Percentiles rank a stretch among this genome's conserved stretches.
Conservation (phyloP, 768 basidiomycete genomes). For the Naematelia aurantialba region DNA sequence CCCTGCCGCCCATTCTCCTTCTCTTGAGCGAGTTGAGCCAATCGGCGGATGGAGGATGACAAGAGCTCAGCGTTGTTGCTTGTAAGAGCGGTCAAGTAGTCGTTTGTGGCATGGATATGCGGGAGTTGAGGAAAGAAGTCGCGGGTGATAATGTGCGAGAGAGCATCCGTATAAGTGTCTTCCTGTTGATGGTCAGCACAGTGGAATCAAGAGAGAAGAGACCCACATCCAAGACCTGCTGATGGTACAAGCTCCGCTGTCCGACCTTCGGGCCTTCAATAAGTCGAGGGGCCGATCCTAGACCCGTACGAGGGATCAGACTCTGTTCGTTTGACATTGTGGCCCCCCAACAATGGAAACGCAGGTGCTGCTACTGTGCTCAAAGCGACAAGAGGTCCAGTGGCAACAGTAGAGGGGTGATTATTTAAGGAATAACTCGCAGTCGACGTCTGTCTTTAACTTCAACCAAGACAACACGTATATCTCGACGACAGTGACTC, state of each 20-base stretch:
- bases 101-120: constrained; percentile 82
- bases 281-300: constrained; percentile 22
- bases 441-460: too few species aligned
- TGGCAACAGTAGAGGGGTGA: not conserved
- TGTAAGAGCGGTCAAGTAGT: constrained; percentile 73
- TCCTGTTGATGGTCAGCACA: constrained; percentile 53
- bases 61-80: constrained; percentile 75
- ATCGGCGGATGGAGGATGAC: constrained; percentile 66
- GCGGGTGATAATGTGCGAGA: constrained; percentile 88
- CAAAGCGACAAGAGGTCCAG: too few species aligned
- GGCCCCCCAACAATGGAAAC: not conserved
- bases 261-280: constrained; percentile 32
- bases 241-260: constrained; percentile 37
- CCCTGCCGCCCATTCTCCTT: constrained; percentile 23
- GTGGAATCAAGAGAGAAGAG: constrained; percentile 2
- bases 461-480: too few species aligned
- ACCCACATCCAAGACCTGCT: constrained; percentile 44
- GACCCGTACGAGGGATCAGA: constrained; percentile 20
- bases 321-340: not conserved
- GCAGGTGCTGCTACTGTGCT: too few species aligned
- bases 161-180: constrained; percentile 87
- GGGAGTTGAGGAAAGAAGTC: constrained; percentile 96
- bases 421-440: too few species aligned
- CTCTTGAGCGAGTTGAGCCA: constrained; percentile 56
- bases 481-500: too few species aligned